phyloP scores from a whole-genome alignment of 176 grass and related monocot species.

The Ananas comosus region DNA sequence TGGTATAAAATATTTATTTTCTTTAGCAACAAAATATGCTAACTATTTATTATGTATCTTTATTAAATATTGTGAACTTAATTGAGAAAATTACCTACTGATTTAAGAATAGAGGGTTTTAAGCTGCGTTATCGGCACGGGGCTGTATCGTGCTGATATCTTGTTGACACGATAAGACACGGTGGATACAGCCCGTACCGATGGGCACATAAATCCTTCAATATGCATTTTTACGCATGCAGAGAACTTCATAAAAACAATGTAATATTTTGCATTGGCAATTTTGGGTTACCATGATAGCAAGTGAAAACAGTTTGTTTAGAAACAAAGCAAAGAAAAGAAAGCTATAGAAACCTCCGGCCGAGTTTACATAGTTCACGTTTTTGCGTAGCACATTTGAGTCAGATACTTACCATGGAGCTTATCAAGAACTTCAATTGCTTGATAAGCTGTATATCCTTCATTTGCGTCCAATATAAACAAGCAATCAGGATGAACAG shows the following conservation, averaged over 20 bases:
- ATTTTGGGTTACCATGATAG: neutral
- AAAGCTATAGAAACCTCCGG: neutral
- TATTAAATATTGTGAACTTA: too few species aligned
- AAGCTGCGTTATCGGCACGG: too few species aligned
- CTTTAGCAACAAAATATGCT: too few species aligned
- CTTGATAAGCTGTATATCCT: constrained; percentile 73
- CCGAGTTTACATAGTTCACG: neutral
- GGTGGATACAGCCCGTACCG: too few species aligned
- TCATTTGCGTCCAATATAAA: constrained; percentile 95
- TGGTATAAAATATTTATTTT: too few species aligned
- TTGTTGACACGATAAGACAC: too few species aligned
- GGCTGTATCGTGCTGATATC: too few species aligned
- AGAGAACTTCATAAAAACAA: neutral
- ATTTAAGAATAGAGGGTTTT: too few species aligned
- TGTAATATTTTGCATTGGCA: neutral
- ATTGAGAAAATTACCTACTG: too few species aligned
- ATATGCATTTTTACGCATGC: neutral
- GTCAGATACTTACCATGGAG: constrained; percentile 49
- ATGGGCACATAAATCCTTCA: neutral
- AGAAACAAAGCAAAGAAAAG: neutral
- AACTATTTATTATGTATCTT: too few species aligned
- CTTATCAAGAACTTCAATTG: constrained; percentile 89
- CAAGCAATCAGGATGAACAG: constrained; percentile 63
- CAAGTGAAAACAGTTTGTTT: too few species aligned
- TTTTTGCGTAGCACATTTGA: neutral